Evolutionary conservation across 177 flowering plant genomes (phyloP), one percentile per base, ranked within the genome.

Genomic region (Vitis hybrid): DNA sequence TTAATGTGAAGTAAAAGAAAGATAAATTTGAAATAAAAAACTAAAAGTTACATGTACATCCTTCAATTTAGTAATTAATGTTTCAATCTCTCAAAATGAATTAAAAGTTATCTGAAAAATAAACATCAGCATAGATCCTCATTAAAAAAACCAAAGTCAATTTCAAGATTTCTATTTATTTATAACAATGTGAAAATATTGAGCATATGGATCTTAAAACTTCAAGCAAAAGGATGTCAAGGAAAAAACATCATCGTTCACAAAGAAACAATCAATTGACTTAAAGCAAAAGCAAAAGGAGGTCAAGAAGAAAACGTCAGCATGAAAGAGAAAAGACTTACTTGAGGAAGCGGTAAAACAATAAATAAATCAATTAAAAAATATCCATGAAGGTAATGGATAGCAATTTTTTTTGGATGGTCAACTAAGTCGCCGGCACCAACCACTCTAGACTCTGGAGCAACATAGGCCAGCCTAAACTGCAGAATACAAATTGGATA

Each of bases 371-470:
- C 97, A 51, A 94, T 50, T 6, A 78, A 10, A 75, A 94, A 92
- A 70, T 74, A 81, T 68, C 90, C 83, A 2, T 11, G 17, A 15
- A 92, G 79, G 73, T 94, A 94, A 77, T 90, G 74, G 17, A 66
- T 65, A 75, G 94, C 97, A 71, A 94, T 90, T 78, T 78, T 84
- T 72, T 78, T 88, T 60, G 98, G 98, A 56, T 91, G 84, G 71
- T 90, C 97, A 75, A 91, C 97, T 73, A 92, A 79, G 59, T 88
- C 97, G 50, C 97, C 97, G 73, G 97, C 84, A 79, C 97, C 98
- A 63, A 90, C 90, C 62, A 91, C 91, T 78, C 84, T 84, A 18
- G 98, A 86, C 76, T 92, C 97, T 6, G 98, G 97, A 78, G 92
- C 85, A 72, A 93, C 85, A 80, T 87, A 93, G 56, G 98, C 95